Conservation (phyloP, 768 basidiomycete species). For the Termitomyces sp. region DNA sequence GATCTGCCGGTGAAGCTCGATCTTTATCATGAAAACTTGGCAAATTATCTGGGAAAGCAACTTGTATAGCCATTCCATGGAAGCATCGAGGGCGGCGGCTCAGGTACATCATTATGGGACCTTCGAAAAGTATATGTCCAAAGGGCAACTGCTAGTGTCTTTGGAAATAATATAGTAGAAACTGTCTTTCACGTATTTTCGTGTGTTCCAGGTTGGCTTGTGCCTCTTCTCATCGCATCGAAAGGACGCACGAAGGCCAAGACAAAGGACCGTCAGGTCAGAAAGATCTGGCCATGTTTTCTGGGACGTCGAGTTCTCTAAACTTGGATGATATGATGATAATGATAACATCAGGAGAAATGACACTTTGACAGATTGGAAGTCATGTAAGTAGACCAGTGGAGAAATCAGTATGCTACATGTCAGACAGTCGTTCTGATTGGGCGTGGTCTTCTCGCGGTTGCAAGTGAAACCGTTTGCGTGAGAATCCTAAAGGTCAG, state of each 20-base stretch:
- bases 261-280: not conserved
- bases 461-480: not conserved
- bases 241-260: not conserved
- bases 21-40: not conserved
- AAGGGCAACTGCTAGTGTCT: not conserved
- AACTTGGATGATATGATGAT: not conserved
- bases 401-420: slow-evolving; percentile 7
- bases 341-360: not conserved
- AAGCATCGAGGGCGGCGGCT: not conserved
- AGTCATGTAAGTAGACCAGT: not conserved
- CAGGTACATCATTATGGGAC: not conserved
- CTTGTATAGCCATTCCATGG: not conserved
- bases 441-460: not conserved
- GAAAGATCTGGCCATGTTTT: not conserved
- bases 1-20: slow-evolving; percentile 7
- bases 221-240: not conserved
- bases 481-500: not conserved
- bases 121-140: not conserved
- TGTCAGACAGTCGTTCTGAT: not conserved
- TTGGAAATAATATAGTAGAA: not conserved
- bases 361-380: not conserved
- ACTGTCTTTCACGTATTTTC: not conserved
- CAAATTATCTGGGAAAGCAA: not conserved
- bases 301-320: not conserved
- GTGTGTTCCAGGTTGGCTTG: not conserved